These are phyloP conservation scores for Poa pratensis DNA, from an alignment of 176 grass and related monocot species.

Conservation along the genomic window DNA sequence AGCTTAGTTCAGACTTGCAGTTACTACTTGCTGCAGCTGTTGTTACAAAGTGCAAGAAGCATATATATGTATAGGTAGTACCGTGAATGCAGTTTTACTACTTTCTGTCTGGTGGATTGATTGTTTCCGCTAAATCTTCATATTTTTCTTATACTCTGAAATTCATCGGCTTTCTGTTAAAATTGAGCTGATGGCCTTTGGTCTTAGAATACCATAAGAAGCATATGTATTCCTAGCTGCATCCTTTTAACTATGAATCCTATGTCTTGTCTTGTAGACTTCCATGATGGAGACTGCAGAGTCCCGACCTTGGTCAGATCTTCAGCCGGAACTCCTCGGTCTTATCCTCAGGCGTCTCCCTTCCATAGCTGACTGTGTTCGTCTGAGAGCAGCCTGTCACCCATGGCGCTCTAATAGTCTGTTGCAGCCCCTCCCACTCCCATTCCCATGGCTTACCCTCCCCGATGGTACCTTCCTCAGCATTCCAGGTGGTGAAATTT, in stretches of 20 bases:
- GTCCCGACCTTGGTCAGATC: neutral
- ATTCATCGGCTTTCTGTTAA: neutral
- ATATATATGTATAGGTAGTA: too few relatives aligned
- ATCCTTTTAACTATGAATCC: neutral
- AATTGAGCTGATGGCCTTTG: neutral
- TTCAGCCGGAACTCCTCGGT: neutral
- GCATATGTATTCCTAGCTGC: neutral
- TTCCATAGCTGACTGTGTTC: neutral
- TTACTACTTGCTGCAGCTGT: neutral
- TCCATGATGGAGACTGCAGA: neutral
- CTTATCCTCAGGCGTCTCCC: neutral
- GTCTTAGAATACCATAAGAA: neutral
- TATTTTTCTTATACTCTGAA: neutral
- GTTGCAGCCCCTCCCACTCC: neutral
- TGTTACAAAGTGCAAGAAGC: neutral
- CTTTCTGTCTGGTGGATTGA: neutral
- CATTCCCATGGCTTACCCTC: neutral
- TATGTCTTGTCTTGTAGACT: neutral
- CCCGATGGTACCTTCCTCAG: conserved; percentile 4
- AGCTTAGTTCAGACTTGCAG: neutral
- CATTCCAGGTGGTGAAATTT: conserved; percentile 20
- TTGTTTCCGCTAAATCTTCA: neutral
- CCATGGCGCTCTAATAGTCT: neutral
- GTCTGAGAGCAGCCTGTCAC: neutral
- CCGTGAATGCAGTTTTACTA: too few relatives aligned